Percentiles rank a stretch among this genome's conserved stretches.
These are phyloP conservation scores for Coemansia sp. DNA, from an alignment of 192 early-diverging fungal genomes.

Conservation along the genomic window DNA sequence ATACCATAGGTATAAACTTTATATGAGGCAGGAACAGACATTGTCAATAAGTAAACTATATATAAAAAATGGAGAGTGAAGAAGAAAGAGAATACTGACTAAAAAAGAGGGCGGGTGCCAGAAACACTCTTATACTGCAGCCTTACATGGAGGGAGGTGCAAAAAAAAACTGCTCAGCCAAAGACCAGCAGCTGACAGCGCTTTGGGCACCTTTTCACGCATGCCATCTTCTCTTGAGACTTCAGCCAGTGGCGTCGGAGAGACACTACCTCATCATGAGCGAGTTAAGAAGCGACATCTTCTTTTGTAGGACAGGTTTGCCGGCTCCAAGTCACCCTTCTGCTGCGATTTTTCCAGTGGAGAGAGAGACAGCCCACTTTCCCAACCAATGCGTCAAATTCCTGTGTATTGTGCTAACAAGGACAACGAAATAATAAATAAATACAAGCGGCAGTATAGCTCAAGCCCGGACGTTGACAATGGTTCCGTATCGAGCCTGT, in stretches of 20 bases:
- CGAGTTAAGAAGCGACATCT: not conserved
- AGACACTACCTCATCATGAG: not conserved
- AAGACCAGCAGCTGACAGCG: not conserved
- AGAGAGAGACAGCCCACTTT: not conserved
- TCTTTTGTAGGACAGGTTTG: not conserved
- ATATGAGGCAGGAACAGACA: not conserved
- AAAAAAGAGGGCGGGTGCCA: not conserved
- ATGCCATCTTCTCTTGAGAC: not conserved
- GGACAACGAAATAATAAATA: not conserved
- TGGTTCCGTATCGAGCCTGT: constrained; percentile 59
- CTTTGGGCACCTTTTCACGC: not conserved
- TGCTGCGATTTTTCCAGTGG: not conserved
- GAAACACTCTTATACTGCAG: not conserved
- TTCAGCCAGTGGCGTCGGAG: not conserved
- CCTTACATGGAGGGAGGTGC: not conserved
- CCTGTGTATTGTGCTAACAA: not conserved
- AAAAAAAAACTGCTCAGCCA: not conserved
- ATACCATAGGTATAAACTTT: not conserved
- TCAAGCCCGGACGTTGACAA: constrained; percentile 9
- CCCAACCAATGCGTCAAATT: not conserved
- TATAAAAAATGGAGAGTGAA: not conserved
- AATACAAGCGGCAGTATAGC: not conserved
- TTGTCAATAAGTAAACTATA: not conserved
- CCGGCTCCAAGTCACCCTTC: not conserved
- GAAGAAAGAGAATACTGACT: not conserved